Percentiles rank a stretch among this genome's conserved stretches.
These are phyloP conservation scores for Bimuria novae-zelandiae DNA, from an alignment of 2,329 filamentous ascomycete genomes.

Conservation along the genomic window DNA sequence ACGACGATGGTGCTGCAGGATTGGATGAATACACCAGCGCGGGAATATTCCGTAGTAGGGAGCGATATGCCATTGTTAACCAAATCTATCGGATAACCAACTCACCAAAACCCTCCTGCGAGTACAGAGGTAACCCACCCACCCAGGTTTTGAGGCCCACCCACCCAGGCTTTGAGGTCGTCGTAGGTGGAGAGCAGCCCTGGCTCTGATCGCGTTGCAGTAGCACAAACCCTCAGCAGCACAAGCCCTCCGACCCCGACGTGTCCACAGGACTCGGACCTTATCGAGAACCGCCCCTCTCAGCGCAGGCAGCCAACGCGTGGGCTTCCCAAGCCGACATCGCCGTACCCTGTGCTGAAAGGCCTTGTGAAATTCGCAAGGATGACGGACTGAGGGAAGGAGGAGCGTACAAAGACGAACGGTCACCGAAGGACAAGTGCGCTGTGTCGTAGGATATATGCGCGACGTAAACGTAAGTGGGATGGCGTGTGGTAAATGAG, in stretches of 20 bases:
- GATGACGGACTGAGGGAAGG: too few species aligned
- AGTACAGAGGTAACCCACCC: not conserved
- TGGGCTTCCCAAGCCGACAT: not conserved
- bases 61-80: not conserved
- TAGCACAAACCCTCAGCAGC: not conserved
- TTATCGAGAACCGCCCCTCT: not conserved
- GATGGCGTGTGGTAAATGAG: too few species aligned
- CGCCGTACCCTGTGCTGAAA: too few species aligned
- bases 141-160: not conserved
- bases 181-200: not conserved
- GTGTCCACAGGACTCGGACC: not conserved
- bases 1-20: not conserved
- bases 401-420: too few species aligned
- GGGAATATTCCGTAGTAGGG: not conserved
- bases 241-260: not conserved
- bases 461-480: too few species aligned
- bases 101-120: not conserved
- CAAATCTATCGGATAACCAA: not conserved
- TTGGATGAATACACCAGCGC: not conserved
- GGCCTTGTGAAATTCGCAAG: too few species aligned
- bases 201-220: not conserved
- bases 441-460: too few species aligned
- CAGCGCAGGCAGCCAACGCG: not conserved
- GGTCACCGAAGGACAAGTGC: too few species aligned
- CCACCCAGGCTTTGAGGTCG: not conserved